Evolutionary conservation across 192 early-diverging fungal genomes (phyloP).

Genomic region (Diversispora eburnea): DNA sequence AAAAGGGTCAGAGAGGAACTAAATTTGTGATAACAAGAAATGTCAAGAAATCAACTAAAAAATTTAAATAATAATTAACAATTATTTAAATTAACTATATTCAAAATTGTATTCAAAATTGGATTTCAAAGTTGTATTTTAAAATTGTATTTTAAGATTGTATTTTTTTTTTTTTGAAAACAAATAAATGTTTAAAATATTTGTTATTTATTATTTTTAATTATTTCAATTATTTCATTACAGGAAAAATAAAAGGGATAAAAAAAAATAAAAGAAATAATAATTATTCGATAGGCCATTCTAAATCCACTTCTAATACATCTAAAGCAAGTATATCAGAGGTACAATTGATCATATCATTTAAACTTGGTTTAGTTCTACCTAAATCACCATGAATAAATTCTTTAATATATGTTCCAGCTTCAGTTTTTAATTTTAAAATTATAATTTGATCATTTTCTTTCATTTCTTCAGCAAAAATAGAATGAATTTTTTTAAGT

Average conservation of each 20-base stretch:
- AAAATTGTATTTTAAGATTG: no score
- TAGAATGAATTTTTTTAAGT: constrained; percentile 47
- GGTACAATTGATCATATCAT: constrained; percentile 53
- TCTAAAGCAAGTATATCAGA: constrained; percentile 81
- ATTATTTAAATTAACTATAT: no score
- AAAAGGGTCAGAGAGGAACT: background rate
- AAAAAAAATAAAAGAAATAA: no score
- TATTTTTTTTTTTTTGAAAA: no score
- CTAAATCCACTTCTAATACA: constrained; percentile 79
- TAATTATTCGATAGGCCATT: constrained; percentile 65
- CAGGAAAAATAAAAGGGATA: no score
- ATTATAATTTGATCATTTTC: constrained; percentile 46
- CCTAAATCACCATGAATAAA: constrained; percentile 94
- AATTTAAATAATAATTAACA: no score
- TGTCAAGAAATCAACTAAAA: no score
- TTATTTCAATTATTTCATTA: no score
- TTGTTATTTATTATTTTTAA: no score
- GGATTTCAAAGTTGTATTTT: no score
- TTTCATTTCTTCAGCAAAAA: constrained; percentile 49
- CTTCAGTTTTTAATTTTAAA: constrained; percentile 72
- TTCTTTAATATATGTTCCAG: constrained; percentile 93
- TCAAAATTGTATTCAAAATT: no score
- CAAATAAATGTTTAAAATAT: no score
- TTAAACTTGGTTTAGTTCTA: constrained; percentile 73
- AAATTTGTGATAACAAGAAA: constrained; percentile 11